Conservation (phyloP, 2,329 filamentous ascomycete genomes). For the Gyromitra esculenta region DNA sequence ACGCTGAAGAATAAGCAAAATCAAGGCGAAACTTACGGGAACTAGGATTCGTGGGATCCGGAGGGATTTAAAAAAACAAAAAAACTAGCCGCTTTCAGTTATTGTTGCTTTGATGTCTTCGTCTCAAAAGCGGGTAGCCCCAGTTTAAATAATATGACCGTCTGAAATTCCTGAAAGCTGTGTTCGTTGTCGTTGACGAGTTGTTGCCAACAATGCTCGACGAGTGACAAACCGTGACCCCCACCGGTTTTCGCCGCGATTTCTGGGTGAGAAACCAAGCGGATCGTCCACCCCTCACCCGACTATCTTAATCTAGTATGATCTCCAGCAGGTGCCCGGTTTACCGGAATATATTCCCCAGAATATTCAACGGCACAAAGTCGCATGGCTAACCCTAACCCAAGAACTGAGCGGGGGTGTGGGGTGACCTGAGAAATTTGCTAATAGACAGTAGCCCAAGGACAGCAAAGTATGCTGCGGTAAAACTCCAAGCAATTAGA, state of each 20-base stretch:
- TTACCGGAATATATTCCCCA: background rate
- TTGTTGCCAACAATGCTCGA: background rate
- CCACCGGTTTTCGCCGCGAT: background rate
- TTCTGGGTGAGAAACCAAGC: background rate
- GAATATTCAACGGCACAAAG: background rate
- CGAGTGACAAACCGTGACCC: slow-evolving; percentile 40
- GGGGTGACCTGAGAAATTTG: background rate
- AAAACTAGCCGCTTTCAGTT: slow-evolving; percentile 2
- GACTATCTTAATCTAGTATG: background rate
- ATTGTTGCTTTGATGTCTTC: background rate
- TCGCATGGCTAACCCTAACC: slow-evolving; percentile 19
- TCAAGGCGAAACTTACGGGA: background rate
- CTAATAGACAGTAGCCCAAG: background rate
- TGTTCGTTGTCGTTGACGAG: slow-evolving; percentile 9
- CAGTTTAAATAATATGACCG: slow-evolving; percentile 33
- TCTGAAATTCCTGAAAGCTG: slow-evolving; percentile 2
- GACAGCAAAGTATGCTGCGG: slow-evolving; percentile 4
- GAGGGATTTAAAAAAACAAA: slow-evolving; percentile 3
- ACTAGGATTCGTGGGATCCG: slow-evolving; percentile 14
- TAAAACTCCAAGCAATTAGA: background rate
- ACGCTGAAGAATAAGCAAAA: slow-evolving; percentile 29
- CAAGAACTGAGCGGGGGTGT: background rate
- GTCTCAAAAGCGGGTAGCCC: slow-evolving; percentile 23
- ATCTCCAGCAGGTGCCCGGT: background rate
- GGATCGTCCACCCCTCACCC: background rate